phyloP scores from a whole-genome alignment of 441 rosid species.

The Adansonia grandidieri region DNA sequence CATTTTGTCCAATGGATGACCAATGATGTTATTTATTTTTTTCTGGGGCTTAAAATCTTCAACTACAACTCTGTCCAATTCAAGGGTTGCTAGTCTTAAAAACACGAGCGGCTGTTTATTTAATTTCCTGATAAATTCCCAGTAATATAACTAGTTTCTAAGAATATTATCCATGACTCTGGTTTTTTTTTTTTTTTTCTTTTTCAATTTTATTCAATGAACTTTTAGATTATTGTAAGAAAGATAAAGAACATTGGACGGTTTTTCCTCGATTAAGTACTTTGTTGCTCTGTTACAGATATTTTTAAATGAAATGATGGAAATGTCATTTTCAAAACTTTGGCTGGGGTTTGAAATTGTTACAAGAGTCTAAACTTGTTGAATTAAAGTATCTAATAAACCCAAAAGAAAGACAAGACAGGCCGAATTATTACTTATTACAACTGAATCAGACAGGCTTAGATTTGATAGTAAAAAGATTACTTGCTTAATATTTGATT shows the following conservation, averaged over 20 bases:
- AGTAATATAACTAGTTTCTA: too few relatives aligned
- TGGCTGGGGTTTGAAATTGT: not conserved
- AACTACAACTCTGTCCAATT: not conserved
- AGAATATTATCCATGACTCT: too few relatives aligned
- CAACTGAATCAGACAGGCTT: not conserved
- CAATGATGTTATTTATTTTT: too few relatives aligned
- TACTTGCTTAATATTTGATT: not conserved
- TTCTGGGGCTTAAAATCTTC: not conserved
- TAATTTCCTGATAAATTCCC: not conserved
- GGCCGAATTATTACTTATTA: not conserved
- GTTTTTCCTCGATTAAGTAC: not conserved
- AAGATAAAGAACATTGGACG: not conserved
- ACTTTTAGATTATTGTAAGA: not conserved
- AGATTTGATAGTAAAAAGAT: too few relatives aligned
- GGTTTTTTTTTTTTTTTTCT: too few relatives aligned
- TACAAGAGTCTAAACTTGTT: not conserved
- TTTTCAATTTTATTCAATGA: not conserved
- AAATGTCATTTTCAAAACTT: not conserved
- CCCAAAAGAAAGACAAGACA: not conserved
- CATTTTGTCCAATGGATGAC: too few relatives aligned
- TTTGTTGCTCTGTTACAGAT: not conserved
- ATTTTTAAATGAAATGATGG: constrained; percentile 21
- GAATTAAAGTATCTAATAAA: not conserved
- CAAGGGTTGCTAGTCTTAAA: not conserved
- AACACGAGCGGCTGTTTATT: not conserved